Conservation (phyloP, 139 green algal genomes). For the Chlorella sorokiniana region DNA sequence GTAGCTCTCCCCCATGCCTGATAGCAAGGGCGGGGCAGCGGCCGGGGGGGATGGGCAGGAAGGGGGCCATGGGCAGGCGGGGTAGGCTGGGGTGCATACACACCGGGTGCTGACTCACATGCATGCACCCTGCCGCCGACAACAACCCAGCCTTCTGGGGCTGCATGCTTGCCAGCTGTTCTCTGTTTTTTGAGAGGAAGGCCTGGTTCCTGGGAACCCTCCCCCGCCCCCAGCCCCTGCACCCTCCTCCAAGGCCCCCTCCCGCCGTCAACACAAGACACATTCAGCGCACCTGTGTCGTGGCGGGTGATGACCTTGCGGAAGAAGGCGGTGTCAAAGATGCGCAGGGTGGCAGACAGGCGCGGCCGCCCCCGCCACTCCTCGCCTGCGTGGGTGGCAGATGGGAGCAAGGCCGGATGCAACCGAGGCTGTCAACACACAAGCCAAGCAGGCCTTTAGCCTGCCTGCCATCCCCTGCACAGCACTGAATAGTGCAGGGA, state of each 20-base stretch:
- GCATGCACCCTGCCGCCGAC: too few relatives aligned
- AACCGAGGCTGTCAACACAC: background rate
- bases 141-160: too few relatives aligned
- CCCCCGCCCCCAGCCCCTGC: too few relatives aligned
- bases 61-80: background rate
- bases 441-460: background rate
- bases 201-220: too few relatives aligned
- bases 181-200: too few relatives aligned
- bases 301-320: slow-evolving; percentile 72
- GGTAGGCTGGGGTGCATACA: too few relatives aligned
- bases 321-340: slow-evolving; percentile 83
- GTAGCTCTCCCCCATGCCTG: slow-evolving; percentile 90
- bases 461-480: too few relatives aligned
- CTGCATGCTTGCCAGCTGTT: too few relatives aligned
- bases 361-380: slow-evolving; percentile 67
- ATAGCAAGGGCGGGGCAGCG: background rate
- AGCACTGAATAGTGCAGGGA: too few relatives aligned
- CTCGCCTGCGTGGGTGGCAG: slow-evolving; percentile 37
- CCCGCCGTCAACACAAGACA: too few relatives aligned
- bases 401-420: background rate
- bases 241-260: too few relatives aligned
- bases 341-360: slow-evolving; percentile 62
- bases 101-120: too few relatives aligned
- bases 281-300: slow-evolving; percentile 62
- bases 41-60: background rate